Evolutionary conservation across 768 basidiomycete species (phyloP).

Genomic region (Grammothele lineata): DNA sequence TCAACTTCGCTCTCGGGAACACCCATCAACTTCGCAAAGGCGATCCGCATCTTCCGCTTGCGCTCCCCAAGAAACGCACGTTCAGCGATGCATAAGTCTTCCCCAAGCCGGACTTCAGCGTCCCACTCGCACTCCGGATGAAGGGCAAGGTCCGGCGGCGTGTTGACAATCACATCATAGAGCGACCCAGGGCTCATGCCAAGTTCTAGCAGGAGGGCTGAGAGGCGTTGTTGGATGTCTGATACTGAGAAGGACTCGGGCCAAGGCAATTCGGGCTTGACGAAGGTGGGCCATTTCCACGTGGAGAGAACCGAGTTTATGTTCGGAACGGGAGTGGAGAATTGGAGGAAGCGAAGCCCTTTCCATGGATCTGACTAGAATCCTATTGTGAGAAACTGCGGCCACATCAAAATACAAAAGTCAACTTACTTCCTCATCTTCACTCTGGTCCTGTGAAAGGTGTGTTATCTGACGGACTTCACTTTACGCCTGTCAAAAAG

Average conservation of each 20-base stretch:
- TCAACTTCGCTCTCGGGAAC: slow-evolving; percentile 19
- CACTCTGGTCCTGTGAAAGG: no score
- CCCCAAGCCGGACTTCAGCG: slow-evolving; percentile 23
- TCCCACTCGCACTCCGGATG: slow-evolving; percentile 26
- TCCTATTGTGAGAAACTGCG: no score
- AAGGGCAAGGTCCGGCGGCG: slow-evolving; percentile 14
- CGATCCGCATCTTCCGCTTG: slow-evolving; percentile 11
- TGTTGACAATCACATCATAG: slow-evolving; percentile 21
- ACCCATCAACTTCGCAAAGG: slow-evolving; percentile 21
- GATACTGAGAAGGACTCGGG: slow-evolving; percentile 15
- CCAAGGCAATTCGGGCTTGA: slow-evolving; percentile 16
- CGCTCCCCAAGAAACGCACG: slow-evolving; percentile 21
- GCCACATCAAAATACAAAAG: no score
- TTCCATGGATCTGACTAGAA: slow-evolving; percentile 16
- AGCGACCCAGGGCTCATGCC: slow-evolving; percentile 22
- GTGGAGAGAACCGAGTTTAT: slow-evolving; percentile 16
- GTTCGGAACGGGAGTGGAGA: slow-evolving; percentile 10
- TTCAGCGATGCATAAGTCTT: slow-evolving; percentile 22
- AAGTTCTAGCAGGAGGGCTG: slow-evolving; percentile 21
- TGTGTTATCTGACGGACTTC: no score
- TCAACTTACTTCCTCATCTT: no score
- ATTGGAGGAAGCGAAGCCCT: slow-evolving; percentile 19
- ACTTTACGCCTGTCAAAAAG: no score
- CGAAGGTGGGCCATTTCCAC: slow-evolving; percentile 19
- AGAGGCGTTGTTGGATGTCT: slow-evolving; percentile 17